phyloP scores from a whole-genome alignment of 345 rosid genomes.

The Psidium friedrichsthalianum region DNA sequence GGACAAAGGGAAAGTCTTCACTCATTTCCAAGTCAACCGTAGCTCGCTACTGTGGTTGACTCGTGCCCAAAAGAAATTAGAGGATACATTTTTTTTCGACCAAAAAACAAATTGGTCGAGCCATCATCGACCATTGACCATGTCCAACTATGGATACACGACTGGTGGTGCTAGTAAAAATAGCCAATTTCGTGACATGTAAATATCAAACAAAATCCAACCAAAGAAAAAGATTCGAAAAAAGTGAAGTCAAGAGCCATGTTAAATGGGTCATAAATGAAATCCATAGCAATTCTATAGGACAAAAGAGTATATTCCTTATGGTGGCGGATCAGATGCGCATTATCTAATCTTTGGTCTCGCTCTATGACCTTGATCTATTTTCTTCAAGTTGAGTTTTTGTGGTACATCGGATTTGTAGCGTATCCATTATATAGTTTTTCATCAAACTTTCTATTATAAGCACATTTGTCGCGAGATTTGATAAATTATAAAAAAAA shows the following conservation, averaged over 20 bases:
- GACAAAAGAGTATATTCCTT: too few species aligned
- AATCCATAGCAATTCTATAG: too few species aligned
- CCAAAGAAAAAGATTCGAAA: too few species aligned
- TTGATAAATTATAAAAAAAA: too few species aligned
- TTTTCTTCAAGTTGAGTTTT: neutral
- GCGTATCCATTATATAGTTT: neutral
- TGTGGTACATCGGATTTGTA: neutral
- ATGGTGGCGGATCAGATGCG: too few species aligned
- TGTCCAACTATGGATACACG: too few species aligned
- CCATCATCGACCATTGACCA: neutral
- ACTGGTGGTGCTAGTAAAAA: too few species aligned
- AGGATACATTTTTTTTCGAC: neutral
- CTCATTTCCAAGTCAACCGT: neutral
- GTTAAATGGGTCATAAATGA: too few species aligned
- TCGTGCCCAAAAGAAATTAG: fast-evolving
- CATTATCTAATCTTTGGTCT: neutral
- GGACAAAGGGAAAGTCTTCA: too few species aligned
- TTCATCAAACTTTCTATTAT: neutral
- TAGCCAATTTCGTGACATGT: too few species aligned
- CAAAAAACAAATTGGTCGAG: neutral
- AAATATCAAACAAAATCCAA: too few species aligned
- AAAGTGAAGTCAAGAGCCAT: too few species aligned
- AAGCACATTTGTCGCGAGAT: neutral
- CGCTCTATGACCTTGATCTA: neutral
- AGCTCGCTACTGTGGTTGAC: neutral